Conservation (phyloP, 2,329 filamentous ascomycete species). For the Xylariales sp. region DNA sequence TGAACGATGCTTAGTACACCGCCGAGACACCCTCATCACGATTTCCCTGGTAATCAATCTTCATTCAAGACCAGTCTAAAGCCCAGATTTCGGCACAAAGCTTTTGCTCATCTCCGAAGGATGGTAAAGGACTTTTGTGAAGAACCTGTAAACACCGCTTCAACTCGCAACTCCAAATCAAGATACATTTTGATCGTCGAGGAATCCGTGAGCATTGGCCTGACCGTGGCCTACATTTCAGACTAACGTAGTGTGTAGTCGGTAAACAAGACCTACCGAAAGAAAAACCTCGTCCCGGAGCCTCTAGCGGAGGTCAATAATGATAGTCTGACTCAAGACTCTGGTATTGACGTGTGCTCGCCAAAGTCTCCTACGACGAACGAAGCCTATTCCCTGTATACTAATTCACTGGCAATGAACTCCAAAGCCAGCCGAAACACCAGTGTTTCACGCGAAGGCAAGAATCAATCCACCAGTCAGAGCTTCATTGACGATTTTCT, state of each 20-base stretch:
- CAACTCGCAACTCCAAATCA: background rate
- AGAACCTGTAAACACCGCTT: background rate
- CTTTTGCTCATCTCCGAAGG: background rate
- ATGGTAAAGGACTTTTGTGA: background rate
- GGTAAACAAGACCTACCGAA: background rate
- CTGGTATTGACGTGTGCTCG: constrained; percentile 4
- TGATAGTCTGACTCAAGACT: constrained; percentile 5
- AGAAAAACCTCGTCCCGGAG: background rate
- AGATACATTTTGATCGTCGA: background rate
- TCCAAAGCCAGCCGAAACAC: constrained; percentile 4
- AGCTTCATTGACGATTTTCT: constrained; percentile 9
- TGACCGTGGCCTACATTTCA: too few relatives aligned
- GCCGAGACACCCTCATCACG: background rate
- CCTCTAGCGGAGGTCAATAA: constrained; percentile 1
- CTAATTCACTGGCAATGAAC: constrained; percentile 9
- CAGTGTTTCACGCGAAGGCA: constrained; percentile 8
- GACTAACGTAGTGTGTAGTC: background rate
- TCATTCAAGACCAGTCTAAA: background rate
- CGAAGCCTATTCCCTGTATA: background rate
- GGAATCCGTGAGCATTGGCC: background rate
- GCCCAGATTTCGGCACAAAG: background rate
- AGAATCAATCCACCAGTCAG: constrained; percentile 6
- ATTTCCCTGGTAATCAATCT: background rate
- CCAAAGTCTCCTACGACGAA: constrained; percentile 1
- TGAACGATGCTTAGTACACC: constrained; percentile 8